phyloP scores from a whole-genome alignment of 2,329 filamentous ascomycete genomes.

The Akanthomyces lecanii region DNA sequence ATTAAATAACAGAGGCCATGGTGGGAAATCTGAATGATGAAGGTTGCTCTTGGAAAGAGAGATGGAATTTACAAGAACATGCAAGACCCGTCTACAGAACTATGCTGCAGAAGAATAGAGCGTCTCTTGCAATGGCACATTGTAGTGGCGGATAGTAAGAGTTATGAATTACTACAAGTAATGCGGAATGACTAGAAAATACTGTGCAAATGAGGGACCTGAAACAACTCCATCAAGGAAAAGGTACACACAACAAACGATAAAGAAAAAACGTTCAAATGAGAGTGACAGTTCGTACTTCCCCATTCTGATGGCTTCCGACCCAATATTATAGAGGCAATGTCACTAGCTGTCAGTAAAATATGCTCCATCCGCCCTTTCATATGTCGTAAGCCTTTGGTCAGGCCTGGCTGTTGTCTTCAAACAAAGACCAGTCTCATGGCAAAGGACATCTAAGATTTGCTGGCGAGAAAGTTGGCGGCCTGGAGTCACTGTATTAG shows the following conservation, averaged over 20 bases:
- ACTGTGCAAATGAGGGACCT: constrained; percentile 5
- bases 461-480: constrained; percentile 53
- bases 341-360: too few species aligned
- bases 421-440: not conserved
- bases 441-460: constrained; percentile 38
- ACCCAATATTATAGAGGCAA: not conserved
- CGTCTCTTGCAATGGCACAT: not conserved
- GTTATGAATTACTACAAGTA: constrained; percentile 6
- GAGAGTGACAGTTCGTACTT: not conserved
- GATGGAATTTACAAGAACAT: not conserved
- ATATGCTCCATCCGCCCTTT: not conserved
- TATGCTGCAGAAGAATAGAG: not conserved
- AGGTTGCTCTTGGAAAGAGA: not conserved
- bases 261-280: not conserved
- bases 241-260: not conserved
- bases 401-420: not conserved
- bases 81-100: not conserved
- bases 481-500: constrained; percentile 33
- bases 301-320: not conserved
- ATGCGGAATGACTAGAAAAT: not conserved
- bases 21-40: not conserved
- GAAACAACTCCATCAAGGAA: constrained; percentile 8
- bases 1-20: constrained; percentile 33
- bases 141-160: not conserved
- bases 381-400: not conserved